Conservation (phyloP, 768 basidiomycete species). For the Kwoniella newhampshirensis region DNA sequence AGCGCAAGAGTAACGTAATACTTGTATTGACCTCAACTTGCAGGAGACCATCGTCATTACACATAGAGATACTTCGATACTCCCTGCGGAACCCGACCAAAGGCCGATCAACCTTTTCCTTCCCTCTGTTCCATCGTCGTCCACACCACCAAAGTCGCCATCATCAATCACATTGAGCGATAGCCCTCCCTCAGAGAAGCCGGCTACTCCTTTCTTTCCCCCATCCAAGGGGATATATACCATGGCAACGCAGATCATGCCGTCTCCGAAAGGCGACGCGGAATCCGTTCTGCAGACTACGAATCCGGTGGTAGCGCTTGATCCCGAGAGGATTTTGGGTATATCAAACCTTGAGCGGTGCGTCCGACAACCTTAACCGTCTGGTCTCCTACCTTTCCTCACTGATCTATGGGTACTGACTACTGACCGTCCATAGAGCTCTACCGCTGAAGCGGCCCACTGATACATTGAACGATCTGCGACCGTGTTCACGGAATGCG, state of each 20-base stretch:
- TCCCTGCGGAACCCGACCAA: constrained; percentile 61
- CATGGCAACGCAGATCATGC: constrained; percentile 68
- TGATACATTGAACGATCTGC: neutral
- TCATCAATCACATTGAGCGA: neutral
- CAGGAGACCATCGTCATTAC: constrained; percentile 59
- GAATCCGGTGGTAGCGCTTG: constrained; percentile 65
- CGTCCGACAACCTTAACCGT: constrained; percentile 58
- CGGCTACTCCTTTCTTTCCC: constrained; percentile 28
- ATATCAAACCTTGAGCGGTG: constrained; percentile 66
- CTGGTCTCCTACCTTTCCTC: constrained; percentile 56
- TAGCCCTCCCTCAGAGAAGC: neutral
- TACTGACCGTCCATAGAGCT: constrained; percentile 53
- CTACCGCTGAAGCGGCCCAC: constrained; percentile 48
- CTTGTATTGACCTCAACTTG: neutral
- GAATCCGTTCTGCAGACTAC: constrained; percentile 65
- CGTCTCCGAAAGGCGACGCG: constrained; percentile 15
- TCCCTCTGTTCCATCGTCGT: constrained; percentile 16
- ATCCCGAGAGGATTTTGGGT: constrained; percentile 59
- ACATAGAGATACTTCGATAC: constrained; percentile 64
- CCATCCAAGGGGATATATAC: constrained; percentile 55
- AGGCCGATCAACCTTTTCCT: constrained; percentile 68
- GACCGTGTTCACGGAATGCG: constrained; percentile 36
- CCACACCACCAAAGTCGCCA: constrained; percentile 4
- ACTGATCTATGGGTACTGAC: neutral
- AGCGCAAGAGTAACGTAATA: neutral